Percentiles rank a stretch among this genome's conserved stretches.
Evolutionary conservation across 805 yeast species (phyloP).

Genomic region (Torulaspora gathmanii): DNA sequence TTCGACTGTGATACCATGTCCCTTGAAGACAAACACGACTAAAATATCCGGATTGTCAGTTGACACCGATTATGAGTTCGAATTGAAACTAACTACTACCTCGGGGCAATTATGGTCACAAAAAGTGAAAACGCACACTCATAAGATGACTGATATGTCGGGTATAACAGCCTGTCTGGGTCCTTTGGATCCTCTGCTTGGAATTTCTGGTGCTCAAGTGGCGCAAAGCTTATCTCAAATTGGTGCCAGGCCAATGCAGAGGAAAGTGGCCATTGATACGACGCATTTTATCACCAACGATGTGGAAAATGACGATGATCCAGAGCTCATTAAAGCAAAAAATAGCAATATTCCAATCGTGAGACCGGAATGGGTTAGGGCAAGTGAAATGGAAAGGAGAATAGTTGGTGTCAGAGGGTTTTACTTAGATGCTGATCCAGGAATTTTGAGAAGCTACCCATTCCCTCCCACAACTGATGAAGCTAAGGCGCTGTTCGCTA

Average conservation of each 20-base stretch:
- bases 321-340: slow-evolving; percentile 69
- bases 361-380: slow-evolving; percentile 94
- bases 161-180: slow-evolving; percentile 93
- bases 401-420: slow-evolving; percentile 91
- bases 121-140: slow-evolving; percentile 67
- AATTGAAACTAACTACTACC: slow-evolving; percentile 75
- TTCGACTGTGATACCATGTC: slow-evolving; percentile 81
- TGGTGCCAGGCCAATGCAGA: slow-evolving; percentile 78
- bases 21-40: slow-evolving; percentile 69
- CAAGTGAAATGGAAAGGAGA: slow-evolving; percentile 83
- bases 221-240: slow-evolving; percentile 58
- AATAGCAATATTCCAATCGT: slow-evolving; percentile 88
- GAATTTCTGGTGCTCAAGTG: slow-evolving; percentile 50
- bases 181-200: slow-evolving; percentile 55
- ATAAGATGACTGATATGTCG: slow-evolving; percentile 90
- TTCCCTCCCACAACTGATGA: slow-evolving; percentile 32
- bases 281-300: slow-evolving; percentile 75
- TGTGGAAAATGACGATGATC: slow-evolving; percentile 29
- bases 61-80: slow-evolving; percentile 76
- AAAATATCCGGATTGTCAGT: slow-evolving; percentile 89
- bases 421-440: slow-evolving; percentile 54
- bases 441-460: slow-evolving; percentile 42
- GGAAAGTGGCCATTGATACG: slow-evolving; percentile 76
- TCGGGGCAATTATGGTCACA: slow-evolving; percentile 82
- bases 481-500: slow-evolving; percentile 6